Percentiles rank a stretch among this genome's conserved stretches.
These are phyloP conservation scores for Begonia peltatifolia DNA, from an alignment of 306 rosid species.

Conservation along the genomic window DNA sequence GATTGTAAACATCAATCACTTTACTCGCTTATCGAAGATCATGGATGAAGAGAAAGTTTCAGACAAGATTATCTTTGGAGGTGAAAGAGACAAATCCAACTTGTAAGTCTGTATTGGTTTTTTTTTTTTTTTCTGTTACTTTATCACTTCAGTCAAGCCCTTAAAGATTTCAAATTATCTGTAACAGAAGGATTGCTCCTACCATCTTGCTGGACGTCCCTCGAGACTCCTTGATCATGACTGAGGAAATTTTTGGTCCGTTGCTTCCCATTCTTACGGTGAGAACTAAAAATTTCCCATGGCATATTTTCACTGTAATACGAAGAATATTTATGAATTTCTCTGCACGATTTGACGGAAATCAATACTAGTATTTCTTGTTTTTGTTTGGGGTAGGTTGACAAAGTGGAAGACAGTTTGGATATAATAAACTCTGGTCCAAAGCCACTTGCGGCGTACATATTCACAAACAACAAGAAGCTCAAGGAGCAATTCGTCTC, in stretches of 20 bases:
- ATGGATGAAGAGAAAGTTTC: constrained; percentile 88
- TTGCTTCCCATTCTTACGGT: constrained; percentile 88
- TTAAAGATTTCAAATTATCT: constrained; percentile 5
- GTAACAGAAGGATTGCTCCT: constrained; percentile 72
- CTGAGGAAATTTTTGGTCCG: constrained; percentile 93
- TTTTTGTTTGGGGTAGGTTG: constrained; percentile 43
- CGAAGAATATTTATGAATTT: background rate
- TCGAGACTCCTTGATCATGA: constrained; percentile 63
- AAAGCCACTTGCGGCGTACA: constrained; percentile 97
- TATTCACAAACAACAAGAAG: constrained; percentile 60
- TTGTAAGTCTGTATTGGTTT: constrained; percentile 41
- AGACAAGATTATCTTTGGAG: constrained; percentile 79
- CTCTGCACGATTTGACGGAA: background rate
- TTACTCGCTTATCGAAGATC: constrained; percentile 62
- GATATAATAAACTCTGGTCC: constrained; percentile 62
- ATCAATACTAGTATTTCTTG: background rate
- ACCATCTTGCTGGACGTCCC: constrained; percentile 84
- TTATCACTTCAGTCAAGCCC: constrained; percentile 8
- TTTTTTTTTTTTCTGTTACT: constrained; percentile 5
- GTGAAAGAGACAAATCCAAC: constrained; percentile 55
- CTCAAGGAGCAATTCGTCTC: constrained; percentile 65
- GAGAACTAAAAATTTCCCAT: constrained; percentile 9
- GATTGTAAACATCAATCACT: constrained; percentile 74
- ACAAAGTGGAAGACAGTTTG: constrained; percentile 68
- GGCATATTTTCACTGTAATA: no score